These are phyloP conservation scores for Leccinum incarnatum DNA, from an alignment of 768 basidiomycete genomes.

Conservation along the genomic window DNA sequence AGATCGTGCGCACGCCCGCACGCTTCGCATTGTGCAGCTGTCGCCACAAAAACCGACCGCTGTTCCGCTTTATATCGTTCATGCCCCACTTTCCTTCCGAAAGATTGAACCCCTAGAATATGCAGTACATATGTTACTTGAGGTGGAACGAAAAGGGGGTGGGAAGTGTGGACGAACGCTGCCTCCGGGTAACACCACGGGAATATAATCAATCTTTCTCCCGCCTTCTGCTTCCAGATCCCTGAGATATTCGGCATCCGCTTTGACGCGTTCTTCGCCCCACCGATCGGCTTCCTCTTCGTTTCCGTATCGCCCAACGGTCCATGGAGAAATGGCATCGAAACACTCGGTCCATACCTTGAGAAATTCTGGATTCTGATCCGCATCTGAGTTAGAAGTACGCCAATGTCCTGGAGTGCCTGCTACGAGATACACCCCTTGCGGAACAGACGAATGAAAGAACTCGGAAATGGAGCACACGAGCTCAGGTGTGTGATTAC, in stretches of 20 bases:
- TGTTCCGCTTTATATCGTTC: slow-evolving; percentile 69
- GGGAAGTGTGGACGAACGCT: slow-evolving; percentile 51
- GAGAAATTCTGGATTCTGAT: slow-evolving; percentile 62
- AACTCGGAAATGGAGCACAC: slow-evolving; percentile 53
- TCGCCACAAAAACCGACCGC: slow-evolving; percentile 77
- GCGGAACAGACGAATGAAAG: slow-evolving; percentile 61
- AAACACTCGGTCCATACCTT: slow-evolving; percentile 75
- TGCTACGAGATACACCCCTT: slow-evolving; percentile 72
- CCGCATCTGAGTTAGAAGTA: slow-evolving; percentile 64
- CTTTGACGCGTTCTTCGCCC: slow-evolving; percentile 58
- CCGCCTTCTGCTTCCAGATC: slow-evolving; percentile 42
- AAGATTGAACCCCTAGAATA: slow-evolving; percentile 61
- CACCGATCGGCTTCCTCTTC: slow-evolving; percentile 63
- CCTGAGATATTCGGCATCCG: slow-evolving; percentile 60
- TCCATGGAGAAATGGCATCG: slow-evolving; percentile 83
- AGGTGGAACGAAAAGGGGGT: neutral
- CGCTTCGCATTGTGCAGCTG: slow-evolving; percentile 69
- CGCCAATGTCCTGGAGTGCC: slow-evolving; percentile 77
- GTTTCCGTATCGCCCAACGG: slow-evolving; percentile 64
- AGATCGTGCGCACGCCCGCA: slow-evolving; percentile 62
- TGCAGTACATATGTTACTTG: neutral
- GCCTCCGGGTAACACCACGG: slow-evolving; percentile 77
- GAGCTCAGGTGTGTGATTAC: slow-evolving; percentile 59
- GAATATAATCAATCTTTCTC: slow-evolving; percentile 74
- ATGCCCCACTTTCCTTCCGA: slow-evolving; percentile 68